Conservation (phyloP, 1,284 basidiomycete species). For the Puccinia brachypodii region DNA sequence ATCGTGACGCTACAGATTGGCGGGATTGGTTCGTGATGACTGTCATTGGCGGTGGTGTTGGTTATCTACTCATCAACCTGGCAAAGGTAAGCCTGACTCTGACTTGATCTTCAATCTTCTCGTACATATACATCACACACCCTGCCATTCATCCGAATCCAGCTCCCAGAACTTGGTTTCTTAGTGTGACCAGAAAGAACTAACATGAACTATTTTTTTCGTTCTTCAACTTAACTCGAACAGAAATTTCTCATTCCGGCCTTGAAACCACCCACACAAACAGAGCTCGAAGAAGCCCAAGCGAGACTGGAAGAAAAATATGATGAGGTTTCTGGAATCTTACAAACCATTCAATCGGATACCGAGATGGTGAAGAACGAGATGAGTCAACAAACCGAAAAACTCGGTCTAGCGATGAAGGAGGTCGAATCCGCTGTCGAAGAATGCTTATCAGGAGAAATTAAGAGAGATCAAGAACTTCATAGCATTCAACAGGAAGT, state of each 20-base stretch:
- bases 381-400: conserved; percentile 15
- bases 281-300: conserved; percentile 41
- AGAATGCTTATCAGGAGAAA: conserved; percentile 28
- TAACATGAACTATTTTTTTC: neutral
- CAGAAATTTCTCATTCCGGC: conserved; percentile 34
- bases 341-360: conserved; percentile 25
- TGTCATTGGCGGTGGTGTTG: conserved; percentile 35
- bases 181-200: neutral
- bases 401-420: conserved; percentile 30
- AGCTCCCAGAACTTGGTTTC: no score
- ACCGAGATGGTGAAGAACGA: conserved; percentile 26
- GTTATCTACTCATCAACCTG: conserved; percentile 37
- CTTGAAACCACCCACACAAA: conserved; percentile 37
- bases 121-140: no score
- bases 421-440: conserved; percentile 28
- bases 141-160: no score
- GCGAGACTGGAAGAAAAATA: conserved; percentile 34
- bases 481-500: conserved; percentile 27
- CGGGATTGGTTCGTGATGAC: conserved; percentile 46
- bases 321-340: conserved; percentile 19
- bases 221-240: neutral
- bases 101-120: neutral
- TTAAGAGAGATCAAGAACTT: conserved; percentile 34
- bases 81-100: conserved; percentile 3
- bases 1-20: conserved; percentile 27